Evolutionary conservation across 1,284 basidiomycete species (phyloP), one percentile per base, ranked within the genome.

Genomic region (Fomitopsis palustris): DNA sequence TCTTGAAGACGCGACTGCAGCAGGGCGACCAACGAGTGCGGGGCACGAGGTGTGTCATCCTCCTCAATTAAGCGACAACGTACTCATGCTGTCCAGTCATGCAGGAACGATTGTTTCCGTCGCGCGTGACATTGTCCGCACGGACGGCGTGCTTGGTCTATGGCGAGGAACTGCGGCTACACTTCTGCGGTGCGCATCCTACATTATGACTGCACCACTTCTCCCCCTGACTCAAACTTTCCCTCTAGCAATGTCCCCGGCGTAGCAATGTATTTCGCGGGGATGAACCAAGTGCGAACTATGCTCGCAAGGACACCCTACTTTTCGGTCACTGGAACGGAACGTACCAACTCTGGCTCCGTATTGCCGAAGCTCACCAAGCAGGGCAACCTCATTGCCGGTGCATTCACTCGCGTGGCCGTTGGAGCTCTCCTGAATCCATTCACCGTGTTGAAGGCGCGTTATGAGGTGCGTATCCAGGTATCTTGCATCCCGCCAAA

Each of bases 381-480:
- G 43, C 80, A 85, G 60, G 96, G 96, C 0, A 98, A 99, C 73
- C 79, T 99, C 2, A 58, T 97, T 12, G 90, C 96, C 0, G 96
- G 96, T 1, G 96, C 95, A 0, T 83, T 90, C 3, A 87, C 93
- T 0, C 84, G 97, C 52, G 89, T 95, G 12, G 80, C 79, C 0
- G 92, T 98, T 1, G 96, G 96, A 0, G 90, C 98, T 67, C 63
- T 96, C 0, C 71, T 99, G 61, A 98, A 96, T 70, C 97, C 96
- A 0, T 88, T 99, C 65, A 93, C 96, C 0, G 88, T 99, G 14
- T 77, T 99, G 59, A 99, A 99, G 75, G 93, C 96, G 23, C 84
- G 96, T 14, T 97, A 91, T 64, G 96, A 99, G 84, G 95, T 90
- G 58, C 52, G 87, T 74, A 38, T 29, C 37, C 19, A 39, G 25